Base-by-base conservation (phyloP, 495 filamentous ascomycete genomes). In the Aspergillus wentii region DNA sequence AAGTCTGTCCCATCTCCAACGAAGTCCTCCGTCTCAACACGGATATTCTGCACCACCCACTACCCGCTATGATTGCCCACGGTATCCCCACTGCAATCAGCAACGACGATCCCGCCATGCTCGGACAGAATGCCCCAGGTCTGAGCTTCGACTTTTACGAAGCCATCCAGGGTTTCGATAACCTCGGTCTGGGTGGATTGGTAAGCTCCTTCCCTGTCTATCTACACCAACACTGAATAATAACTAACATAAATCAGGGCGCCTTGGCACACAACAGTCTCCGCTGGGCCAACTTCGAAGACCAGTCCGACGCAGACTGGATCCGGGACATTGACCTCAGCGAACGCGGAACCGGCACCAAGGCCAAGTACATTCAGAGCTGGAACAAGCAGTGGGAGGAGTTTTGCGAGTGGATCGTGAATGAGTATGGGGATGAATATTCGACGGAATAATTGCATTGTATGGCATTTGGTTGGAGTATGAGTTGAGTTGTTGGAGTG, bases 1-100 rank as follows among this genome's bases (percentile, higher is more conserved):
- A 54, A 29, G 41, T 48, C 1, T 54, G 51, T 17, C 51, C 51
- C 5, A 54, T 51, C 14, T 51, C 47, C 1, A 54, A 54, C 17
- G 47, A 54, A 31, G 44, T 54, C 5, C 44, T 54, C 5, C 44
- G 51, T 18, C 28, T 54, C 19, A 31, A 41, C 3, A 49, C 41
- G 14, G 40, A 44, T 30, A 34, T 49, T 18, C 34, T 45, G 2
- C 41, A 45, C 17, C 49, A 52, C 23, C 49, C 49, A 5, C 30
- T 52, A 26, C 49, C 49, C 1, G 49, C 49, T 1, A 45, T 52
- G 44, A 40, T 52, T 10, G 45, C 44, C 16, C 49, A 46, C 7
- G 49, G 49, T 6, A 34, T 52, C 20, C 41, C 49, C 2, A 46
- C 41, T 8, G 41, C 49, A 6, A 45, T 52, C 30, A 45, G 49